Evolutionary conservation across 2,329 filamentous ascomycete species (phyloP).

Genomic region (Seiridium cupressi): DNA sequence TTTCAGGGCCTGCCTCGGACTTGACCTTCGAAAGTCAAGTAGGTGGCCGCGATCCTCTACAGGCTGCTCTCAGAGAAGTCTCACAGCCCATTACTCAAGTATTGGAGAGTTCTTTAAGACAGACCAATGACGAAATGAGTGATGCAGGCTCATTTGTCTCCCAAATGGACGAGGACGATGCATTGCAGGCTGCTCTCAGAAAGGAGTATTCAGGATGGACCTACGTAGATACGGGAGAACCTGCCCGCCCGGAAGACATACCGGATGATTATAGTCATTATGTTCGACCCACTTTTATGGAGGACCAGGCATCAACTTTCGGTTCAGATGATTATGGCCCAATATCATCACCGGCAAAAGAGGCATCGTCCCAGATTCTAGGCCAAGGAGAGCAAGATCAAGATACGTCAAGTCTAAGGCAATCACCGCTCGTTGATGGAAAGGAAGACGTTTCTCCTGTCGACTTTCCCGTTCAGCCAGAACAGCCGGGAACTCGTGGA

Average conservation of each 20-base stretch:
- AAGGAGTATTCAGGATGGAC: not conserved
- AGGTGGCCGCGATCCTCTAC: not conserved
- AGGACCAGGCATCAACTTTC: no score
- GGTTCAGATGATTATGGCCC: not conserved
- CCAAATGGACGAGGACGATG: conserved; percentile 10
- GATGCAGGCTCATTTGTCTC: conserved; percentile 5
- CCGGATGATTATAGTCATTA: not conserved
- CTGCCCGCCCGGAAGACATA: not conserved
- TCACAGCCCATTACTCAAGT: not conserved
- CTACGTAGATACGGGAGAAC: not conserved
- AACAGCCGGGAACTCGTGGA: not conserved
- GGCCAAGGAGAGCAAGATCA: not conserved
- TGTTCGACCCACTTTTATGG: no score
- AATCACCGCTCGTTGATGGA: not conserved
- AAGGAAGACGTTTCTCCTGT: not conserved
- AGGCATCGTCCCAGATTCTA: not conserved
- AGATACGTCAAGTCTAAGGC: not conserved
- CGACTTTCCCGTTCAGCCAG: not conserved
- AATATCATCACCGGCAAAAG: not conserved
- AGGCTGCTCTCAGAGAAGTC: not conserved
- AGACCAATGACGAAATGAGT: not conserved
- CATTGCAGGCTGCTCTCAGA: conserved; percentile 9
- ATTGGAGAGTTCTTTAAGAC: not conserved
- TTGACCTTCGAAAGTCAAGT: conserved; percentile 1
- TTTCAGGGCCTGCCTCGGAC: not conserved